Base-by-base conservation (phyloP, 2,329 filamentous ascomycete genomes). In the Cladophialophora carrionii region DNA sequence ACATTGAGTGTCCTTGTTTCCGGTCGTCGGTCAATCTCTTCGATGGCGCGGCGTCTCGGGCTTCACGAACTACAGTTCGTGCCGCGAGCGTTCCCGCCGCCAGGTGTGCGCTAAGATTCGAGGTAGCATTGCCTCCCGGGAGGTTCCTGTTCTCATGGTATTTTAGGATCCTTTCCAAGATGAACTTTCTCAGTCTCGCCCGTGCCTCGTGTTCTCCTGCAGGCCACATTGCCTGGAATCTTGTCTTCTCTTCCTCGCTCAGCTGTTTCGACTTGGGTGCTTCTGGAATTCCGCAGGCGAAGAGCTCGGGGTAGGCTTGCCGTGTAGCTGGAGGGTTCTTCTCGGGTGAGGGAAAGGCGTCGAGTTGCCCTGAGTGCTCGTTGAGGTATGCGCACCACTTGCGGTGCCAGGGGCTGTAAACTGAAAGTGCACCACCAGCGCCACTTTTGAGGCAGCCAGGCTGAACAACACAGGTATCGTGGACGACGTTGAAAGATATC, bases 381-480 rank as follows among this genome's bases (percentile, higher is more conserved):
- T 93, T 88, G 4, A 96, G 73, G 70, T 93, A 85, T 3, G 85
- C 84, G 24, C 92, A 77, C 92, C 92, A 96, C 0, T 89, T 73
- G 17, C 87, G 83, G 74, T 85, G 94, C 91, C 92, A 96, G 0
- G 92, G 93, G 1, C 83, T 87, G 71, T 95, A 96, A 0, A 96
- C 91, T 0, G 90, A 86, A 72, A 95, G 96, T 72, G 94, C 91
- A 61, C 86, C 91, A 1, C 92, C 91, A 2, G 82, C 78, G n/a
- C 48, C 55, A 4, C 83, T 91, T 20, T 78, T 78, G 43, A 96
- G 76, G 43, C 81, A 78, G 0, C 91, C 91, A 0, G 93, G 92
- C 0, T 87, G 83, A 0, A 96, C 91, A 0, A 96, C 86, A 69
- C 92, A 95, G 4, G 90, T 91, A 76, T 96, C 93, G 66, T 93